Conservation (phyloP, 768 basidiomycete species). For the Pisolithus marmoratus region DNA sequence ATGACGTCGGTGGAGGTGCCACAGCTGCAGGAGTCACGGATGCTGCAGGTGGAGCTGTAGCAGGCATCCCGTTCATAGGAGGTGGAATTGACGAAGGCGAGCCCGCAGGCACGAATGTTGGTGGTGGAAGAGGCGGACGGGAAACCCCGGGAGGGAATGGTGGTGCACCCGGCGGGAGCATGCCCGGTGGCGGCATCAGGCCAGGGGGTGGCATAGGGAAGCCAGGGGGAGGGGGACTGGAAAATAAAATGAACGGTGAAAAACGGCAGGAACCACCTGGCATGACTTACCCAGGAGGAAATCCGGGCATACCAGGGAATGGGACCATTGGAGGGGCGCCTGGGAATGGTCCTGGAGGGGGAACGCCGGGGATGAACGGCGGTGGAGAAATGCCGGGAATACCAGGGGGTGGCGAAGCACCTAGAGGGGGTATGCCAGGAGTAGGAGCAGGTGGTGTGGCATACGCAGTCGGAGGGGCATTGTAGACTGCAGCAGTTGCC, state of each 20-base stretch:
- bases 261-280: slow-evolving; percentile 8
- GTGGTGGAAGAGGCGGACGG: slow-evolving; percentile 28
- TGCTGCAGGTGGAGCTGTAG: slow-evolving; percentile 4
- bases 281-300: slow-evolving; percentile 51
- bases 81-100: slow-evolving; percentile 20
- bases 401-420: slow-evolving; percentile 34
- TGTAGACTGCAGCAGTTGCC: slow-evolving; percentile 58
- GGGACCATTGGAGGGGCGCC: slow-evolving; percentile 35
- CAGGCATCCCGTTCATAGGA: slow-evolving; percentile 21
- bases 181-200: slow-evolving; percentile 26
- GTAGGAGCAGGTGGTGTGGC: slow-evolving; percentile 35
- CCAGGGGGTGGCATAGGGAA: slow-evolving; percentile 47
- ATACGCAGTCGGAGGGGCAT: slow-evolving; percentile 71
- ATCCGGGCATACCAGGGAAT: slow-evolving; percentile 42
- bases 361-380: slow-evolving; percentile 34
- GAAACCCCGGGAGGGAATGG: slow-evolving; percentile 34
- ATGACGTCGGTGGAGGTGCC: slow-evolving; percentile 1
- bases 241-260: slow-evolving; percentile 8
- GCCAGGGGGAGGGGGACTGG: slow-evolving; percentile 48
- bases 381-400: slow-evolving; percentile 42
- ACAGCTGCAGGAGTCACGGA: no score
- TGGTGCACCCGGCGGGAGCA: slow-evolving; percentile 32
- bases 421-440: slow-evolving; percentile 19
- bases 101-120: slow-evolving; percentile 32
- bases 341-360: slow-evolving; percentile 35